These are phyloP conservation scores for Capronia americana DNA, from an alignment of 2,329 filamentous ascomycete genomes.

Conservation along the genomic window DNA sequence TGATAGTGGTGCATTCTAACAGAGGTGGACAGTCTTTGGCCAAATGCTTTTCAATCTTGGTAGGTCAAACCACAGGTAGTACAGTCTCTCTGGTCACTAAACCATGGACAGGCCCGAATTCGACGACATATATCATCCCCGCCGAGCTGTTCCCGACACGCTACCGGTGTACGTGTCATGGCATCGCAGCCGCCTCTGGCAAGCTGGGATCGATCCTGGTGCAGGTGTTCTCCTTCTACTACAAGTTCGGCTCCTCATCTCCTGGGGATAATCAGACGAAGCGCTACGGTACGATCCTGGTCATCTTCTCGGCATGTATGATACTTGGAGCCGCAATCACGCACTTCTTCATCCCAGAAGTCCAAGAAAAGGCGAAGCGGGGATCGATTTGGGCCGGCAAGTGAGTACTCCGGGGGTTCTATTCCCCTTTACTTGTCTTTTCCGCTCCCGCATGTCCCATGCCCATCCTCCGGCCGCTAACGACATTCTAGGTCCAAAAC, in stretches of 20 bases:
- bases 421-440: neutral
- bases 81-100: neutral
- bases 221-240: slow-evolving; percentile 50
- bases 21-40: slow-evolving; percentile 45
- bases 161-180: slow-evolving; percentile 61
- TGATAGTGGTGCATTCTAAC: neutral
- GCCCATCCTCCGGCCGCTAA: neutral
- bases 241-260: slow-evolving; percentile 46
- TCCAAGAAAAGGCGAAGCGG: slow-evolving; percentile 43
- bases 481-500: slow-evolving; percentile 38
- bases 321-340: slow-evolving; percentile 50
- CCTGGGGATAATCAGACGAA: slow-evolving; percentile 44
- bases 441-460: neutral
- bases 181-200: slow-evolving; percentile 60
- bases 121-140: slow-evolving; percentile 57
- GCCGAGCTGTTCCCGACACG: slow-evolving; percentile 63
- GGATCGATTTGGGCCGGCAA: slow-evolving; percentile 44
- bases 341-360: slow-evolving; percentile 50
- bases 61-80: neutral
- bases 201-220: slow-evolving; percentile 59
- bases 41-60: slow-evolving; percentile 58
- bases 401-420: neutral
- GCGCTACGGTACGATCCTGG: slow-evolving; percentile 50
- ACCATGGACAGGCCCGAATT: slow-evolving; percentile 42
- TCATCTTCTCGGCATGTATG: slow-evolving; percentile 52